Base-by-base conservation (phyloP, 768 basidiomycete genomes). In the Podaxis rugospora region DNA sequence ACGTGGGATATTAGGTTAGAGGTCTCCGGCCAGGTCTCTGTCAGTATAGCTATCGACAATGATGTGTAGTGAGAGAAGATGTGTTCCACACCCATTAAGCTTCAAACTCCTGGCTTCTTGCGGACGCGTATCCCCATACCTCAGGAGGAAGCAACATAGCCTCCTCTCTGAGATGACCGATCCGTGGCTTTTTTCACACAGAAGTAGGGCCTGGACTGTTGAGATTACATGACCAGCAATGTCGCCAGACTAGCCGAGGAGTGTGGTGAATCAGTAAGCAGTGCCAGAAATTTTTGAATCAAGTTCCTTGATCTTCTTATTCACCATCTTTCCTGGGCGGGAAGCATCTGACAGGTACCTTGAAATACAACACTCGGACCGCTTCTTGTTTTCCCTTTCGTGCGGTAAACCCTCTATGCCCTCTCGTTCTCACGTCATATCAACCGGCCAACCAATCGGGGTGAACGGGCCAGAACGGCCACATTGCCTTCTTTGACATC, bases 401-500 rank as follows among this genome's bases (percentile, higher is more conserved):
- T 32, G 7, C 7, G 32, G 9, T 32, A 32, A 9, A 9, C 32
- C 32, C 9, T 32, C 32, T 32, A 32, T 32, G 32, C 32, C 32
- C 32, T 9, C 32, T 32, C 32, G 7, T 32, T 60, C 59, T 36
- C 59, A 60, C 40, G 59, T 60, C 51, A 49, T 32, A 9, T 9
- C 32, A 32, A 32, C 7, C 28, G n/a, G 46, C 28, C 32, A n/a
- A 35, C 55, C 55, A 40, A 42, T 59, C 51, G 23, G 57, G 57
- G 32, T 4, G 2, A 14, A 25, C 28, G 16, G 42, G 13, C 18
- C 6, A 21, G 25, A 32, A 7, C 40, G 37, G 57, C 57, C 25
- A 27, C 16, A 32, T 4, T n/a, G 13, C 11, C 18, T 10, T 28
- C 27, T 32, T 47, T 51, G 50, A 59, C 50, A 59, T 51, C 23